These are phyloP conservation scores for Lizonia empirigonia DNA, from an alignment of 2,329 filamentous ascomycete genomes.

Conservation along the genomic window DNA sequence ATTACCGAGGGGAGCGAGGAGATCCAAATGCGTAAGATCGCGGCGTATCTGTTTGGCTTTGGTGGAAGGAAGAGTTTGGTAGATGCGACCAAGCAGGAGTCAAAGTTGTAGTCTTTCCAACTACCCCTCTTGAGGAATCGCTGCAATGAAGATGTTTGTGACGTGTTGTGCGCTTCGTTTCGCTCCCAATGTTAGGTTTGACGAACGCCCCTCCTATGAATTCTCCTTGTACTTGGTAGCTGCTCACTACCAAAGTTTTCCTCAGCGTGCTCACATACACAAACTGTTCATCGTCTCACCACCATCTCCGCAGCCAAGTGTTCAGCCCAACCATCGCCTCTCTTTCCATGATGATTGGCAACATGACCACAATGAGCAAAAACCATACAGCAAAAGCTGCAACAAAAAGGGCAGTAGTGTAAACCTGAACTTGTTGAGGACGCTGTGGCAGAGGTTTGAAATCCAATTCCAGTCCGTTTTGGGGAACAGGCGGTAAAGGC, in stretches of 20 bases:
- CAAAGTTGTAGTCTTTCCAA: constrained; percentile 36
- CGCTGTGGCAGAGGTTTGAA: constrained; percentile 22
- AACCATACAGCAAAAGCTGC: constrained; percentile 31
- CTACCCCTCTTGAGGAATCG: no score
- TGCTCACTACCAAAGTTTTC: background rate
- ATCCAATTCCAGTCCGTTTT: no score
- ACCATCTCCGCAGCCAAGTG: constrained; percentile 20
- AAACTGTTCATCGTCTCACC: background rate
- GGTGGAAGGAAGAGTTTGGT: constrained; percentile 52
- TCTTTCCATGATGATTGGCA: constrained; percentile 36
- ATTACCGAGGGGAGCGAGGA: constrained; percentile 70
- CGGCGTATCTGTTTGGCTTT: constrained; percentile 64
- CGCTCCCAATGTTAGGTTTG: no score
- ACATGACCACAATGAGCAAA: constrained; percentile 28
- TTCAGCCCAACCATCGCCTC: constrained; percentile 39
- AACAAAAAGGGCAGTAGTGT: constrained; percentile 20
- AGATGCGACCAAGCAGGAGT: constrained; percentile 39
- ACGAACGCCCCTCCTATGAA: no score
- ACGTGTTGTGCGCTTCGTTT: no score
- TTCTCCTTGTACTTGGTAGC: no score
- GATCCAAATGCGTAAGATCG: constrained; percentile 70
- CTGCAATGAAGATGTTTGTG: background rate
- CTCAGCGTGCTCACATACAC: no score
- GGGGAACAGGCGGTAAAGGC: constrained; percentile 21
- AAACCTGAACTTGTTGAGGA: constrained; percentile 5